Base-by-base conservation (phyloP, 208 protist species). In the Trypanosoma boissoni region DNA sequence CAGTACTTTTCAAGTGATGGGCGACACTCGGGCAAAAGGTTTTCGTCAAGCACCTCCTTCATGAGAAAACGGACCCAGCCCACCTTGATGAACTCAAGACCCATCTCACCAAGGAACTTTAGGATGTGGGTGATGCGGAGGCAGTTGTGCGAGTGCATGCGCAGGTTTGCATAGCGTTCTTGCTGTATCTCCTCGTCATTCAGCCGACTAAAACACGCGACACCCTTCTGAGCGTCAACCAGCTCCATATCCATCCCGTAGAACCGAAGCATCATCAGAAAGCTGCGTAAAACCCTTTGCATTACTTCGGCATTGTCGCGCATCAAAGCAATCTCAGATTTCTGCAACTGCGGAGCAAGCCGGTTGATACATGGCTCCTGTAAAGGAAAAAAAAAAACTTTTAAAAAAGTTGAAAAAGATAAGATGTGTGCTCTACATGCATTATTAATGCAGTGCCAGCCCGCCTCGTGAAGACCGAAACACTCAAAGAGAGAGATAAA, bases 311-410 rank as follows among this genome's bases (percentile, higher is more conserved):
- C 68, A 58, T 91, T 72, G 0, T 9, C 41, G 10, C 58, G 54
- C 36, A 94, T 77, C 21, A 50, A 23, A 20, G 48, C 65, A 2
- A 63, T 72, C 24, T 94, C 83, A 9, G 62, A 43, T 20, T 50
- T 52, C 20, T 80, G 75, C 21, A 92, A 78, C 31, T 82, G 64
- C 44, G 86, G 85, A 23, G 83, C 77, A n/a, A 26, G 41, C 26
- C 42, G 43, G 64, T 93, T 94, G 41, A 92, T 43, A 29, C 87
- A 82, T n/a, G 64, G 39, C 50, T 79, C 71, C 12, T 76, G 76
- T 24, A 94, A 79, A 5, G 90, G 86, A 42, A 94, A 92, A 1
- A 93, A n/a, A n/a, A n/a, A n/a, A n/a, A n/a, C n/a, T n/a, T n/a
- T n/a, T n/a, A n/a, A n/a, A n/a, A n/a, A n/a, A n/a, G n/a, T n/a